Conservation (phyloP, 768 basidiomycete genomes). For the Suillus tomentosus region DNA sequence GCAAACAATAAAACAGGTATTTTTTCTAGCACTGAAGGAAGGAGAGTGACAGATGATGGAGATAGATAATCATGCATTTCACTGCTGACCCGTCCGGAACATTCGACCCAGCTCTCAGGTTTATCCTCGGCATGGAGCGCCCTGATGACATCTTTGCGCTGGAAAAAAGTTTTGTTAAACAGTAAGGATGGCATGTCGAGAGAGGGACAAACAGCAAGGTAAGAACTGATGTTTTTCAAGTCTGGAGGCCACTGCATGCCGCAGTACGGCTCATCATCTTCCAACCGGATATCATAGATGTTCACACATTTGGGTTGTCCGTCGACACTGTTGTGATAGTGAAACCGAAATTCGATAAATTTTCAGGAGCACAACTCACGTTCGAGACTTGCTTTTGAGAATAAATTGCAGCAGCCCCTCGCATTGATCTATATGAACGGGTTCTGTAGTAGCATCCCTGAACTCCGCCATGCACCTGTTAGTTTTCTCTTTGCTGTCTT, state of each 20-base stretch:
- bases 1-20: constrained; percentile 91
- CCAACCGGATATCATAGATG: constrained; percentile 91
- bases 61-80: constrained; percentile 59
- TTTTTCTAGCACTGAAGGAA: constrained; percentile 77
- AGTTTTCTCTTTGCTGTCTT: constrained; percentile 53
- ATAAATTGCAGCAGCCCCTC: constrained; percentile 54
- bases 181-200: neutral
- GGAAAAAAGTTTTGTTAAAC: neutral
- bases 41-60: constrained; percentile 69
- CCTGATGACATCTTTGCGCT: constrained; percentile 79
- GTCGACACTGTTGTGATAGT: constrained; percentile 51
- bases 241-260: constrained; percentile 99
- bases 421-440: constrained; percentile 59
- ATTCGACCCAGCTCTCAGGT: constrained; percentile 86
- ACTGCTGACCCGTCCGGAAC: constrained; percentile 62
- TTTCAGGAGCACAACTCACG: constrained; percentile 22
- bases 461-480: constrained; percentile 58
- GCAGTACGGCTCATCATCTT: constrained; percentile 83
- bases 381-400: constrained; percentile 28
- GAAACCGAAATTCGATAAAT: neutral
- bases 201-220: constrained; percentile 70
- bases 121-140: constrained; percentile 84
- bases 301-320: constrained; percentile 82
- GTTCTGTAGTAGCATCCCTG: constrained; percentile 46
- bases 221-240: constrained; percentile 69